Conservation (phyloP, 345 rosid species). For the Pistacia integerrima region DNA sequence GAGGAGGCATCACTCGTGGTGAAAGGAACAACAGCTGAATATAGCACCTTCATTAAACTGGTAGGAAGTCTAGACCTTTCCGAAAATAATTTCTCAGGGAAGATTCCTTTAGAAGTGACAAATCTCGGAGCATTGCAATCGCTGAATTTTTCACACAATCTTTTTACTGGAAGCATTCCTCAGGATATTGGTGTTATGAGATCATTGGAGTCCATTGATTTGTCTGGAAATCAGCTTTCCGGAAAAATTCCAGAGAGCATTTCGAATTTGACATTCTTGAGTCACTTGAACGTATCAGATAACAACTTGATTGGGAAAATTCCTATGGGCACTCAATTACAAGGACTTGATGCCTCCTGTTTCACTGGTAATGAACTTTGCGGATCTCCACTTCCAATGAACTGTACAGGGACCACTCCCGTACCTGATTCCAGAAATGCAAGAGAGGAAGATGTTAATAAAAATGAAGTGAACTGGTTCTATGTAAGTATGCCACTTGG, state of each 20-base stretch:
- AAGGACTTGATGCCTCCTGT: neutral
- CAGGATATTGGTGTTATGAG: conserved; percentile 10
- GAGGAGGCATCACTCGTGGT: neutral
- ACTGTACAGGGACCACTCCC: too few relatives aligned
- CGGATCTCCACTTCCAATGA: neutral
- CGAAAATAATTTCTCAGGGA: conserved; percentile 2
- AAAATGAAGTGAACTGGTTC: too few relatives aligned
- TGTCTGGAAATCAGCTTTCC: conserved; percentile 10
- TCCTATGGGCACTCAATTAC: conserved; percentile 16
- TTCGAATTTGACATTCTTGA: neutral
- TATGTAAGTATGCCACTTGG: too few relatives aligned
- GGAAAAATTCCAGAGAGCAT: conserved; percentile 20
- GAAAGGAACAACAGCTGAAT: neutral
- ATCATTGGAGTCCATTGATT: conserved; percentile 9
- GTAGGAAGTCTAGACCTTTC: neutral
- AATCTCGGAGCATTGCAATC: conserved; percentile 3
- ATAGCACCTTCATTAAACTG: neutral
- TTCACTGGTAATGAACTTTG: neutral
- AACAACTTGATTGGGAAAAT: conserved; percentile 1
- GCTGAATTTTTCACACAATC: conserved; percentile 22
- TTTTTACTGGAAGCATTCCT: neutral
- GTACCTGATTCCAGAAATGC: too few relatives aligned
- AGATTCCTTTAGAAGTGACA: conserved; percentile 6
- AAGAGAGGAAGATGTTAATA: too few relatives aligned
- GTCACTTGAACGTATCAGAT: neutral